phyloP scores from a whole-genome alignment of 2,329 filamentous ascomycete species.

The Cordyceps javanica region DNA sequence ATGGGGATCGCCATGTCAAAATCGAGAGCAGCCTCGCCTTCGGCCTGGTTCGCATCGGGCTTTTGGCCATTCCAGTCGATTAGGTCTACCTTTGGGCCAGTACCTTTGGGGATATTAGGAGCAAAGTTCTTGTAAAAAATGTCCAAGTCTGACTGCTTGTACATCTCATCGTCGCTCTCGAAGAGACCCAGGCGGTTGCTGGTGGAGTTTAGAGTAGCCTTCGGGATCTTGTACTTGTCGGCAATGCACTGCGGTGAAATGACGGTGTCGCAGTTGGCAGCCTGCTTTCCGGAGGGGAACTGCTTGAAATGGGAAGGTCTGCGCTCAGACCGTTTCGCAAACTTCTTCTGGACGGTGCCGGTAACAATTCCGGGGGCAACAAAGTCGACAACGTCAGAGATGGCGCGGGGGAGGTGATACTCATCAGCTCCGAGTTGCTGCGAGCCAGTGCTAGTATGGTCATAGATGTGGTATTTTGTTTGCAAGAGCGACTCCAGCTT shows the following conservation, averaged over 20 bases:
- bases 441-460: constrained; percentile 29
- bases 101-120: constrained; percentile 30
- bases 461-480: constrained; percentile 46
- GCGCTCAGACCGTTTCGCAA: background rate
- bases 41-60: constrained; percentile 20
- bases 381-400: constrained; percentile 32
- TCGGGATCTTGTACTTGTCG: constrained; percentile 37
- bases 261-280: constrained; percentile 37
- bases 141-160: constrained; percentile 34
- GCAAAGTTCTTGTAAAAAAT: constrained; percentile 28
- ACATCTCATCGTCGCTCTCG: constrained; percentile 32
- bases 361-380: constrained; percentile 30
- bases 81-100: constrained; percentile 24
- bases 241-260: constrained; percentile 51
- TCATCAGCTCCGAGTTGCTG: constrained; percentile 29
- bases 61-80: constrained; percentile 23
- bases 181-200: constrained; percentile 37
- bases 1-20: too few relatives aligned
- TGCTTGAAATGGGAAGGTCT: background rate
- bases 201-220: constrained; percentile 12
- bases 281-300: background rate
- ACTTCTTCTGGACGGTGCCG: background rate
- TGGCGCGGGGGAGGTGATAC: constrained; percentile 32
- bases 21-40: too few relatives aligned
- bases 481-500: constrained; percentile 42